Evolutionary conservation across 192 early-diverging fungal species (phyloP), one percentile per base, ranked within the genome.

Genomic region (Umbelopsis ramanniana): DNA sequence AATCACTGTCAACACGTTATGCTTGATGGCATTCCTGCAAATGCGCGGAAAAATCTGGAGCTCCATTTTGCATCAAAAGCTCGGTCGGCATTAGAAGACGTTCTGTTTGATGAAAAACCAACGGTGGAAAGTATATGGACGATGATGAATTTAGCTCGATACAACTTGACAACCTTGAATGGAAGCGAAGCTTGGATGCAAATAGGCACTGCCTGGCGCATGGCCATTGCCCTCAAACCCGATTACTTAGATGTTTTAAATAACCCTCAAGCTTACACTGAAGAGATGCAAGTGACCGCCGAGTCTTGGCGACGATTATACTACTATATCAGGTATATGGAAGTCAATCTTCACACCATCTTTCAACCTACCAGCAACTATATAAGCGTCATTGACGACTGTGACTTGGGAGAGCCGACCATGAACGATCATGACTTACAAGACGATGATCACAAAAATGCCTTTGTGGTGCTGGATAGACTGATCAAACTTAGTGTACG

Each of bases 271-370:
- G 35, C 11, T 22, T 19, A 63, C 35, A 12, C 4, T 6, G 6
- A 14, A 35, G 57, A 63, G 17, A 22, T 14, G 33, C 55, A 63
- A 21, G 10, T 72, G 26, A 26, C 53, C 2, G 75, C 75, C 8
- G 75, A 76, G 45, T 67, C 75, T 2, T 76, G 75, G 75, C 45
- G 66, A 12, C 75, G 75, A 19, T 5, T 72, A 45, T 69, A 66
- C n/a, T 72, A 72, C 15, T 22, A 55, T n/a, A 54, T 68, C 37
- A 60, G 75, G 12, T 68, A 67, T 53, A 26, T 72, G 40, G 70
- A 72, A 57, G 37, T 55, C 9, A 68, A 57, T 40, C 23, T 76
- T 46, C 54, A 52, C 45, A 72, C 67, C 24, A 19, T 74, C 9
- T 74, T 68, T 22, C 66, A 68, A 29, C 26, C 43, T 33, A 35